Evolutionary conservation across 768 basidiomycete genomes (phyloP).

Genomic region (Serendipita indica): DNA sequence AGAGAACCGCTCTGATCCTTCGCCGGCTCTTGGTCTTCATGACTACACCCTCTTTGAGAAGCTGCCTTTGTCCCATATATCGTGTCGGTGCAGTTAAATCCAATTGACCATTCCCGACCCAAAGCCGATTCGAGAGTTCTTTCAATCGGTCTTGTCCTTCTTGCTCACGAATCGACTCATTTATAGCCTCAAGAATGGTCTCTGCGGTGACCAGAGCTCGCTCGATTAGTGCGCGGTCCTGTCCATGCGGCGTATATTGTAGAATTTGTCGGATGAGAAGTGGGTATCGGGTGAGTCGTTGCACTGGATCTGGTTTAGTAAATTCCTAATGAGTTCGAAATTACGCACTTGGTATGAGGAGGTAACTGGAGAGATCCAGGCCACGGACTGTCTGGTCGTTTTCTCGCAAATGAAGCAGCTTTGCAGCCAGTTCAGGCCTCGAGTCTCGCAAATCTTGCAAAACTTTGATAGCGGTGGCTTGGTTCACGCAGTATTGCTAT

Average conservation of each 20-base stretch:
- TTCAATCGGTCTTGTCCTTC: conserved; percentile 68
- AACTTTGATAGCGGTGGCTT: conserved; percentile 58
- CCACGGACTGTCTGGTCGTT: conserved; percentile 66
- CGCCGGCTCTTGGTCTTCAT: conserved; percentile 74
- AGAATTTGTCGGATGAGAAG: conserved; percentile 72
- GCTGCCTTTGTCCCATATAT: conserved; percentile 60
- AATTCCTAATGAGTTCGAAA: not conserved
- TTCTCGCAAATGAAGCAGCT: conserved; percentile 59
- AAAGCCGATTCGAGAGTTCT: conserved; percentile 61
- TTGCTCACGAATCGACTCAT: conserved; percentile 74
- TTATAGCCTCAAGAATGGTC: conserved; percentile 61
- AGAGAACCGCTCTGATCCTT: conserved; percentile 62
- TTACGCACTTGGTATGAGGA: conserved; percentile 73
- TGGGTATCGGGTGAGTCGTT: conserved; percentile 90
- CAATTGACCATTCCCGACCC: conserved; percentile 76
- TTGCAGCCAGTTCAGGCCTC: conserved; percentile 46
- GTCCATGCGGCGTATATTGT: conserved; percentile 55
- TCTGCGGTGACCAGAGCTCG: conserved; percentile 50
- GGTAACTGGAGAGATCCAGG: conserved; percentile 78
- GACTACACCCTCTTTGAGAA: conserved; percentile 66
- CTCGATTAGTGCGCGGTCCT: conserved; percentile 43
- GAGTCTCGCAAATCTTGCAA: conserved; percentile 57
- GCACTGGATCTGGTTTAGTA: conserved; percentile 39
- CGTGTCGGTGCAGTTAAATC: conserved; percentile 87
- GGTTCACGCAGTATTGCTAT: conserved; percentile 85